Base-by-base conservation (phyloP, 2,329 filamentous ascomycete species). In the Exophiala spinifera region DNA sequence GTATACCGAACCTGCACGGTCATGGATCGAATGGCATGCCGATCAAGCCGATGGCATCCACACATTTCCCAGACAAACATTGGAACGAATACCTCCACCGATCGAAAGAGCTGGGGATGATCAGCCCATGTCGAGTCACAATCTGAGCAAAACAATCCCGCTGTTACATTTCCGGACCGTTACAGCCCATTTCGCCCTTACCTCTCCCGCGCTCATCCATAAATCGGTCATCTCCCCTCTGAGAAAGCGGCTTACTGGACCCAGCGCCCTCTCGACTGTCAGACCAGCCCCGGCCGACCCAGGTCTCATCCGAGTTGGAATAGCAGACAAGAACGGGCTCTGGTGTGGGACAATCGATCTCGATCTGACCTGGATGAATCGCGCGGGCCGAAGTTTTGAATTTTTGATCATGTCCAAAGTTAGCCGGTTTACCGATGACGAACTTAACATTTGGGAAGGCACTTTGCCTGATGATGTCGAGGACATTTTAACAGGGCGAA, bases 301-400 rank as follows among this genome's bases (percentile, higher is more conserved):
- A 34, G 62, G 62, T 10, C 45, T 64, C 44, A 61, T 64, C 46
- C 51, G 62, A 37, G 61, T 53, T 14, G 62, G 62, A 4, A 63
- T 64, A 37, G 59, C 57, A 21, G 62, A 64, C 49, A 33, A 47
- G 7, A 52, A 61, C 36, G 61, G 55, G 21, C 25, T 49, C n/a
- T 64, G 62, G 62, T 64, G 62, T 50, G 62, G 62, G 14, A 64
- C 62, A 5, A 63, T 64, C 17, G 59, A 64, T 33, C 59, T 64
- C n/a, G 56, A 63, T 28, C 48, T 46, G 17, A 44, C 37, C 14
- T 64, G 57, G 56, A 57, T 55, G 51, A 28, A 25, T 11, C 45
- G 46, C 25, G 57, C 57, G 19, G 59, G 56, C 11, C 44, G 42
- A 34, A 57, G 61, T 3, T 42, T 64, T 11, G 51, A 61, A 19